A percentile compares a stretch with the other conserved stretches of the same genome.
Conservation (phyloP, 2,329 filamentous ascomycete genomes). For the Colletotrichum sp. region DNA sequence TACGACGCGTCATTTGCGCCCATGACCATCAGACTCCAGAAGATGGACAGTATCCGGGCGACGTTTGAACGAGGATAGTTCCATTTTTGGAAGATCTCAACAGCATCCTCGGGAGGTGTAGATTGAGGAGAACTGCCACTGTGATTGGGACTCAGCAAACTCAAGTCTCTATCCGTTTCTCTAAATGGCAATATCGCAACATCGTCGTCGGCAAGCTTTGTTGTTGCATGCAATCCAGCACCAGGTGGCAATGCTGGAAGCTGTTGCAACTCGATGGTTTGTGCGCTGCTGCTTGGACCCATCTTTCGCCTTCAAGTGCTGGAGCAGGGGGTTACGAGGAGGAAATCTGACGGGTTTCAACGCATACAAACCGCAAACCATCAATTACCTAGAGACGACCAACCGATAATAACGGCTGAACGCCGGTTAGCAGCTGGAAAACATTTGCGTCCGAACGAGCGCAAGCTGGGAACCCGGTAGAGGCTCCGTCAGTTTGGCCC, state of each 20-base stretch:
- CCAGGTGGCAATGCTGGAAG: neutral
- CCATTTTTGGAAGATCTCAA: slow-evolving; percentile 57
- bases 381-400: neutral
- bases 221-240: neutral
- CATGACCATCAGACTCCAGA: slow-evolving; percentile 67
- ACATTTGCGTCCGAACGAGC: neutral
- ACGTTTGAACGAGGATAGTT: slow-evolving; percentile 64
- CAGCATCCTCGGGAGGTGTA: neutral
- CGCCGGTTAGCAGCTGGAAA: neutral
- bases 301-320: neutral
- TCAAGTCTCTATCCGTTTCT: neutral
- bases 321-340: neutral
- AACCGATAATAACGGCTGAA: neutral
- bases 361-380: neutral
- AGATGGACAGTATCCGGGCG: slow-evolving; percentile 61
- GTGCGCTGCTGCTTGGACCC: neutral
- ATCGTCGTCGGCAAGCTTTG: neutral
- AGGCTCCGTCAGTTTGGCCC: neutral
- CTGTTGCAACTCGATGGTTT: neutral
- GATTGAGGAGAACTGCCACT: neutral
- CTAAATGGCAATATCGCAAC: neutral
- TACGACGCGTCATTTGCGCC: slow-evolving; percentile 72
- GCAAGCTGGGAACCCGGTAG: neutral
- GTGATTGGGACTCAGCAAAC: rapidly evolving
- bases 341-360: neutral